These are phyloP conservation scores for Mucor velutinosus DNA, from an alignment of 371 early-diverging fungal species.

Conservation along the genomic window DNA sequence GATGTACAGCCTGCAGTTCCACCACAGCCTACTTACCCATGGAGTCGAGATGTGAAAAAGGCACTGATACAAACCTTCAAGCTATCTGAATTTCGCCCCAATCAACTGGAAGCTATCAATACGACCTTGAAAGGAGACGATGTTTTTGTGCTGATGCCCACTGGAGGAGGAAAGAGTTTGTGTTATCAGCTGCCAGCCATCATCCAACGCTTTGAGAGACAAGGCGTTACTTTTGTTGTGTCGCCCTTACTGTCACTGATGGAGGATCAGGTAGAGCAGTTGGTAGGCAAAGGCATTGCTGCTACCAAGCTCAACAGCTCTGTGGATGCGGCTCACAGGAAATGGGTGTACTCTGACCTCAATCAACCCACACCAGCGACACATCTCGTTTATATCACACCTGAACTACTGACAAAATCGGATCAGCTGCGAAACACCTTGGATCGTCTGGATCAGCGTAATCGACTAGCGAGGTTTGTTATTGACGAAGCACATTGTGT, in stretches of 20 bases:
- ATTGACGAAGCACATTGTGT: conserved; percentile 99
- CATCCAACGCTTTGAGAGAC: conserved; percentile 53
- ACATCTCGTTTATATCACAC: conserved; percentile 93
- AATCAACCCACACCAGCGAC: conserved; percentile 23
- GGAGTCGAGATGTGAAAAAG: conserved; percentile 81
- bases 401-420: conserved; percentile 89
- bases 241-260: conserved; percentile 98
- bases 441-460: conserved; percentile 57
- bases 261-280: conserved; percentile 94
- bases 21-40: conserved; percentile 49
- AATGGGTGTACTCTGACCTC: conserved; percentile 65
- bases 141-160: conserved; percentile 99
- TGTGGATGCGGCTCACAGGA: conserved; percentile 50
- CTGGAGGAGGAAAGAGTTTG: conserved; percentile 99
- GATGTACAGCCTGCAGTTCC: background rate
- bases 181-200: conserved; percentile 98
- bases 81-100: conserved; percentile 83
- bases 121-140: conserved; percentile 88
- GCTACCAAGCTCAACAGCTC: conserved; percentile 80
- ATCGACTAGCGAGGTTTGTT: conserved; percentile 87
- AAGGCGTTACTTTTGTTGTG: conserved; percentile 92
- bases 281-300: conserved; percentile 79
- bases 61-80: conserved; percentile 76
- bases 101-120: conserved; percentile 96
- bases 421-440: conserved; percentile 63